These are phyloP conservation scores for Sclerotinia nivalis DNA, from an alignment of 2,329 filamentous ascomycete species.

Conservation along the genomic window DNA sequence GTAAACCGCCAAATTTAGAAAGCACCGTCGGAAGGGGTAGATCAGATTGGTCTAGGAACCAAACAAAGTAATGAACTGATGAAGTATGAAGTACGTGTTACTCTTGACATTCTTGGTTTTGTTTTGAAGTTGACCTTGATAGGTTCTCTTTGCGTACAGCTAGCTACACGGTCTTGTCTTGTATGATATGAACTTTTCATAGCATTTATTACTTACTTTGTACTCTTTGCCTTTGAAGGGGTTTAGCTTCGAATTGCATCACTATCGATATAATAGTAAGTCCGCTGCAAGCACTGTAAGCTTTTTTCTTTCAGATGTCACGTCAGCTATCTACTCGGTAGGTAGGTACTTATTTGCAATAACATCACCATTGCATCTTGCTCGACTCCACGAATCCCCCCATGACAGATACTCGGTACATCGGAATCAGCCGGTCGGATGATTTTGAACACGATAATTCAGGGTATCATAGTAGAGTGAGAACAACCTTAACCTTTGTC, in stretches of 20 bases:
- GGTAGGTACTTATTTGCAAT: background rate
- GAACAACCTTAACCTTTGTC: background rate
- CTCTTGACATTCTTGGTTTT: background rate
- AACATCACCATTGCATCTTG: background rate
- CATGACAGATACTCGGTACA: background rate
- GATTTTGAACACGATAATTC: conserved; percentile 28
- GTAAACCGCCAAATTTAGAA: no score
- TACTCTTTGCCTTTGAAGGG: background rate
- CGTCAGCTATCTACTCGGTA: background rate
- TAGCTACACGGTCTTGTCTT: background rate
- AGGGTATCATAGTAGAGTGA: conserved; percentile 1
- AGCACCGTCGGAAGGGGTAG: no score
- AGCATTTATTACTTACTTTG: background rate
- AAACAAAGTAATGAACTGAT: no score
- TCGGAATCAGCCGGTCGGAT: background rate
- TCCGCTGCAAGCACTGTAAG: background rate
- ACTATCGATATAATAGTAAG: background rate
- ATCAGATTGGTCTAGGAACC: no score
- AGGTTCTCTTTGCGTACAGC: background rate
- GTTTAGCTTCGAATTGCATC: background rate
- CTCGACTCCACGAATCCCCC: background rate
- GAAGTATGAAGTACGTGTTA: conserved; percentile 4
- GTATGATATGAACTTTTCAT: conserved; percentile 1
- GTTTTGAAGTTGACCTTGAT: background rate
- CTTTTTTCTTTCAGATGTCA: background rate